Conservation (phyloP, 345 rosid species). For the Salix arbutifolia region DNA sequence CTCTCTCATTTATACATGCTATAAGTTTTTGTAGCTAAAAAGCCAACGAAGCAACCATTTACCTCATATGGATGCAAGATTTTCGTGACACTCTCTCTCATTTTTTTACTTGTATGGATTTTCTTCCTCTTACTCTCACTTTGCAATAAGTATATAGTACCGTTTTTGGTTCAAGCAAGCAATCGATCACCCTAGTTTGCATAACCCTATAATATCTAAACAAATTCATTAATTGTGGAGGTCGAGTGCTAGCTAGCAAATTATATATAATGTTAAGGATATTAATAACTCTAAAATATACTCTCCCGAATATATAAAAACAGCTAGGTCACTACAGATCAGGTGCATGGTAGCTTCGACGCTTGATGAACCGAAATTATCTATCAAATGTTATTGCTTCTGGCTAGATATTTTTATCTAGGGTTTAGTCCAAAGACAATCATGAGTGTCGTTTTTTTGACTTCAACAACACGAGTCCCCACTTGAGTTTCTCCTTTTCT, state of each 20-base stretch:
- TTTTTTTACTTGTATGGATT: conserved; percentile 8
- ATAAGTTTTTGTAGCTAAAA: conserved; percentile 15
- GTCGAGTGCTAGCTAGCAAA: neutral
- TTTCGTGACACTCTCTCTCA: conserved; percentile 30
- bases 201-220: neutral
- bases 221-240: neutral
- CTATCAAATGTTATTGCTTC: neutral
- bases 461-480: neutral
- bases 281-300: neutral
- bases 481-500: neutral
- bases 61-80: conserved; percentile 27
- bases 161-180: neutral
- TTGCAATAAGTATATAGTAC: neutral
- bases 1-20: neutral
- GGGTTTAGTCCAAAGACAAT: neutral
- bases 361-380: neutral
- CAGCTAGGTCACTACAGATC: neutral
- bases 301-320: neutral
- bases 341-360: neutral
- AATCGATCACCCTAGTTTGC: neutral
- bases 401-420: neutral
- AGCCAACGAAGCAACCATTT: conserved; percentile 10
- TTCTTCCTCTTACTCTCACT: neutral
- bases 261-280: neutral
- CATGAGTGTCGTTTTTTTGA: neutral